Percentiles rank a stretch among this genome's conserved stretches.
Evolutionary conservation across 108 stramenopile genomes (phyloP).

Genomic region (Cyclotella baltica): DNA sequence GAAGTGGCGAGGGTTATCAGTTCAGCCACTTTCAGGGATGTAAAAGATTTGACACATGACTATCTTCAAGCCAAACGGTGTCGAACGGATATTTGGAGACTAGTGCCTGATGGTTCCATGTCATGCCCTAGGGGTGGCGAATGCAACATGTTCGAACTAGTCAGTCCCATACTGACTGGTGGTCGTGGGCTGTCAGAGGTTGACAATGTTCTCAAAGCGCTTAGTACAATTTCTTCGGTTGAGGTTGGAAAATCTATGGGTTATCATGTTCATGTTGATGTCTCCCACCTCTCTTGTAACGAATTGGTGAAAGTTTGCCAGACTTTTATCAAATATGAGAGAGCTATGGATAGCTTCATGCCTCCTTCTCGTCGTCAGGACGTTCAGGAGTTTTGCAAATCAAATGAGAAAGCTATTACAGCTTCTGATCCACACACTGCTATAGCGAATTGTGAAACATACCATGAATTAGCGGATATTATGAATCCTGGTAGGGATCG

Average conservation of each 20-base stretch:
- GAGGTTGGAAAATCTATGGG: constrained; percentile 63
- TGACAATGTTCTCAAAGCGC: constrained; percentile 24
- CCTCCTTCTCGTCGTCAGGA: constrained; percentile 62
- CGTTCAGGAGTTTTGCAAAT: constrained; percentile 46
- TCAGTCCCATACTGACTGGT: constrained; percentile 47
- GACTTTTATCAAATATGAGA: constrained; percentile 68
- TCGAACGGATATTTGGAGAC: not conserved
- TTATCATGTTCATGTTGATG: constrained; percentile 72
- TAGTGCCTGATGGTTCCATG: not conserved
- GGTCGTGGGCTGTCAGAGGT: constrained; percentile 49
- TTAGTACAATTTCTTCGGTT: constrained; percentile 17
- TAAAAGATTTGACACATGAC: constrained; percentile 1
- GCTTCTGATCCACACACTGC: constrained; percentile 21
- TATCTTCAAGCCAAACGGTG: not conserved
- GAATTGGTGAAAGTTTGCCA: constrained; percentile 64
- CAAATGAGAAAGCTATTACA: constrained; percentile 46
- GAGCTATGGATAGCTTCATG: constrained; percentile 62
- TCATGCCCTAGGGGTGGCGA: constrained; percentile 14
- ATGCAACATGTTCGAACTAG: constrained; percentile 60
- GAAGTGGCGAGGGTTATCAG: not conserved
- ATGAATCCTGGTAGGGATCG: constrained; percentile 50
- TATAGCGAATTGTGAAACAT: constrained; percentile 32
- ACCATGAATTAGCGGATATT: constrained; percentile 24
- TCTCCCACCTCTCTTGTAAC: constrained; percentile 11
- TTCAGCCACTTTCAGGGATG: not conserved